Evolutionary conservation across 805 yeast genomes (phyloP).

Genomic region (Candida sakaeoensis): DNA sequence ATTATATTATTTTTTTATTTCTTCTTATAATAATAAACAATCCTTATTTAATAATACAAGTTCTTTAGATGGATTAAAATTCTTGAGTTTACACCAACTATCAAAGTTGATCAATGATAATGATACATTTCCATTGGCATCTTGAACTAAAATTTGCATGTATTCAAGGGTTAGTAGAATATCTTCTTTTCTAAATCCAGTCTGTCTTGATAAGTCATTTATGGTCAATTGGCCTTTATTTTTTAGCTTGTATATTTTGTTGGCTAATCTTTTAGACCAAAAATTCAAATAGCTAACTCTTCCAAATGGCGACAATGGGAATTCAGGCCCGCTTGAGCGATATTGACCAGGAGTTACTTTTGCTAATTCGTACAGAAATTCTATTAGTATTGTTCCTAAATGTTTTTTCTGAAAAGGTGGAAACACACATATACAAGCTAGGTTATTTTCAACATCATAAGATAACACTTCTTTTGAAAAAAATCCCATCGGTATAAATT

Average conservation of each 20-base stretch:
- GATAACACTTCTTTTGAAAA: conserved; percentile 84
- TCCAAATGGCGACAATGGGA: conserved; percentile 85
- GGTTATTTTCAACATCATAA: conserved; percentile 69
- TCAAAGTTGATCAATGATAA: conserved; percentile 20
- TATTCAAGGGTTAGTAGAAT: conserved; percentile 54
- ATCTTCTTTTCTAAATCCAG: conserved; percentile 67
- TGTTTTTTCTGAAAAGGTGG: conserved; percentile 87
- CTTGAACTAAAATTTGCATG: conserved; percentile 34
- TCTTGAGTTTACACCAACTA: conserved; percentile 27
- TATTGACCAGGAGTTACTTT: conserved; percentile 47
- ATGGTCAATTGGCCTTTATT: conserved; percentile 31
- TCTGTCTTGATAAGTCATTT: conserved; percentile 46
- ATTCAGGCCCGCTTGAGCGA: conserved; percentile 79
- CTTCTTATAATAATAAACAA: conserved; percentile 14
- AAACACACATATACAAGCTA: conserved; percentile 86
- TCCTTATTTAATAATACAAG: conserved; percentile 26
- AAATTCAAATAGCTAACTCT: conserved; percentile 63
- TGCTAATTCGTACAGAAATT: conserved; percentile 78
- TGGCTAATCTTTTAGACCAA: conserved; percentile 57
- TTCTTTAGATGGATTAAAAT: conserved; percentile 23
- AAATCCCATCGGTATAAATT: conserved; percentile 72
- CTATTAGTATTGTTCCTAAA: conserved; percentile 76
- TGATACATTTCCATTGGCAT: conserved; percentile 10
- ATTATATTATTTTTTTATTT: conserved; percentile 2
- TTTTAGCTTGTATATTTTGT: conserved; percentile 14